Evolutionary conservation across 1,284 basidiomycete species (phyloP).

Genomic region (Pascua sp.): DNA sequence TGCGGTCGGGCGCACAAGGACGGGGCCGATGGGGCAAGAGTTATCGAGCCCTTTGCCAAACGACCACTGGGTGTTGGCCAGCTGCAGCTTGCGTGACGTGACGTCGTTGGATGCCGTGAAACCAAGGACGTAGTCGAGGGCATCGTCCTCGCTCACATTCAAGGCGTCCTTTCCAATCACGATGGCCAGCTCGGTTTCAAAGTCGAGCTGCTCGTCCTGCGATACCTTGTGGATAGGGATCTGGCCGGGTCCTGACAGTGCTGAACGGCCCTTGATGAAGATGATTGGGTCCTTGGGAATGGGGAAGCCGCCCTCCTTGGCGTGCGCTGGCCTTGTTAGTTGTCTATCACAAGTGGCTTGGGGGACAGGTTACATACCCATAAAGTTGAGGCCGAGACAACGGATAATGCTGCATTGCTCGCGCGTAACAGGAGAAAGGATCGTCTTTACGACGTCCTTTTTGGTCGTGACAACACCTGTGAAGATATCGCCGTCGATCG

Average conservation of each 20-base stretch:
- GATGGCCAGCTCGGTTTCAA: slow-evolving; percentile 81
- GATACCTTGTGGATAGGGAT: slow-evolving; percentile 40
- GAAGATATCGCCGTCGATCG: no score
- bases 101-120: slow-evolving; percentile 51
- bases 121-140: slow-evolving; percentile 75
- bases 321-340: slow-evolving; percentile 47
- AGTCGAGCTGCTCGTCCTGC: slow-evolving; percentile 74
- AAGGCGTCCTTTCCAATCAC: slow-evolving; percentile 78
- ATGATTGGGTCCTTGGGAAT: slow-evolving; percentile 39
- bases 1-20: slow-evolving; percentile 30
- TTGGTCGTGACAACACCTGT: slow-evolving; percentile 43
- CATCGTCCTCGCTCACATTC: slow-evolving; percentile 71
- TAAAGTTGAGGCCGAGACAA: slow-evolving; percentile 46
- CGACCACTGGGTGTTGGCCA: slow-evolving; percentile 45
- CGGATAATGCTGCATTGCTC: slow-evolving; percentile 44
- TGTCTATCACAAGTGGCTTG: slow-evolving; percentile 1
- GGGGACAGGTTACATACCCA: no score
- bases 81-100: slow-evolving; percentile 40
- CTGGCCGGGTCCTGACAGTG: slow-evolving; percentile 36
- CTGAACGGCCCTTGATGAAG: slow-evolving; percentile 40
- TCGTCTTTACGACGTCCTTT: slow-evolving; percentile 25
- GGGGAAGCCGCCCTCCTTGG: slow-evolving; percentile 38
- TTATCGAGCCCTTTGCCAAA: slow-evolving; percentile 49
- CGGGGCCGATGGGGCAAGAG: slow-evolving; percentile 51
- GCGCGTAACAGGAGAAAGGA: slow-evolving; percentile 43